Base-by-base conservation (phyloP, 371 early-diverging fungal genomes). In the Catenaria anguillulae region DNA sequence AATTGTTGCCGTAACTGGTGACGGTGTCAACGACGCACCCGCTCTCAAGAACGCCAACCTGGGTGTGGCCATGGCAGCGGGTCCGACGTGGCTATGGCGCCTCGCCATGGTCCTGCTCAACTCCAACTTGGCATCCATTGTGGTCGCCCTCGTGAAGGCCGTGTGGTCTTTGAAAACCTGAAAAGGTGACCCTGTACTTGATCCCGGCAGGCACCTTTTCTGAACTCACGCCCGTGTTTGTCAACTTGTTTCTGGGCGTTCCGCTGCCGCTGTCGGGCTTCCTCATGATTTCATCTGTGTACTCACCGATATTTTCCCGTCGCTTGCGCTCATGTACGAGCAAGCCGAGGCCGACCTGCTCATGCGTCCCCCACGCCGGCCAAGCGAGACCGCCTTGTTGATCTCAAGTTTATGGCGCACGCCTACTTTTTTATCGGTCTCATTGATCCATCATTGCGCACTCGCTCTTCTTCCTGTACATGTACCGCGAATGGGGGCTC, bases 151-250 rank as follows among this genome's bases (percentile, higher is more conserved):
- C n/a, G n/a, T n/a, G n/a, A n/a, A n/a, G 94, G 93, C 52, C 80
- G 94, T 34, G 72, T 86, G 0, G 80, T 87, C 13, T 92, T 90
- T 67, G 81, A 83, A 24, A 92, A 92, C 70, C 68, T 89, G 62
- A 80, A 88, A 89, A 90, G 67, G 83, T 84, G 40, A 81, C 87
- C 66, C 67, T 84, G 6, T 90, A 90, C 67, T 64, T 88, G 43
- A 66, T 90, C 40, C 85, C 87, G 1, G 80, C 83, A 60, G 85
- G 84, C 33, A 82, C 80, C 29, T 82, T 80, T 74, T 77, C 80
- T 37, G 86, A 88, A 63, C 71, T 85, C 35, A 70, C 78, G 75
- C 82, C 87, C 26, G 83, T 86, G 8, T 58, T 89, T 52, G 69
- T 79, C 34, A 86, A 84, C 61, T 75, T 82, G 31, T 82, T 82